These are phyloP conservation scores for Puccinia sorghi DNA, from an alignment of 1,284 basidiomycete genomes.

Conservation along the genomic window DNA sequence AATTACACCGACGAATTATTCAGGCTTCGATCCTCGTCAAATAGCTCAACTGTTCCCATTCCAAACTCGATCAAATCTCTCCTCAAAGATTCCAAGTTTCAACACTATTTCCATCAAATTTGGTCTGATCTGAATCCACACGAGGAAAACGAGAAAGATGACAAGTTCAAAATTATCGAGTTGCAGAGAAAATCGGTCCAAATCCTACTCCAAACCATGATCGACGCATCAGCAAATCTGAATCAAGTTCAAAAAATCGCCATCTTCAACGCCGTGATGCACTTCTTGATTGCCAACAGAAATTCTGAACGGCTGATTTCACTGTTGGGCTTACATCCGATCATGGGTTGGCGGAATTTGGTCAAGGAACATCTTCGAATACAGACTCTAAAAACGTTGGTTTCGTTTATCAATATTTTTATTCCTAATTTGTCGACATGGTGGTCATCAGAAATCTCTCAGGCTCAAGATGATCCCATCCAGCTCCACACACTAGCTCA, in stretches of 20 bases:
- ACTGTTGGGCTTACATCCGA: conserved; percentile 37
- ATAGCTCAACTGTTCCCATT: not conserved
- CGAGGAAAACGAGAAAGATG: conserved; percentile 15
- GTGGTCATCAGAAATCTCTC: conserved; percentile 32
- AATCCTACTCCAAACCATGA: not conserved
- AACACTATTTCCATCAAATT: conserved; percentile 22
- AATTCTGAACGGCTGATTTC: conserved; percentile 25
- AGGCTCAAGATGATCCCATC: not conserved
- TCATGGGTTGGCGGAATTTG: conserved; percentile 42
- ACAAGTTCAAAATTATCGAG: not conserved
- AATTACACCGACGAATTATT: conserved; percentile 19
- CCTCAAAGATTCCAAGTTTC: conserved; percentile 3
- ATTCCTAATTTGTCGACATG: conserved; percentile 23
- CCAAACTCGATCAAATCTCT: not conserved
- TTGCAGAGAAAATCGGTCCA: conserved; percentile 23
- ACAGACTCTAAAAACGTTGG: conserved; percentile 21
- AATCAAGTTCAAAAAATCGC: not conserved
- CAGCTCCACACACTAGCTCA: not conserved
- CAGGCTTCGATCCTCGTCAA: not conserved
- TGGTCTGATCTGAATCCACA: conserved; percentile 12
- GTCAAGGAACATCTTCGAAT: conserved; percentile 34
- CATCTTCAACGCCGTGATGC: conserved; percentile 9
- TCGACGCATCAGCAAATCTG: not conserved
- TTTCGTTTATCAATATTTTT: conserved; percentile 28
- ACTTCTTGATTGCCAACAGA: conserved; percentile 16